Evolutionary conservation across 192 early-diverging fungal species (phyloP).

Genomic region (Allomyces javanicus): DNA sequence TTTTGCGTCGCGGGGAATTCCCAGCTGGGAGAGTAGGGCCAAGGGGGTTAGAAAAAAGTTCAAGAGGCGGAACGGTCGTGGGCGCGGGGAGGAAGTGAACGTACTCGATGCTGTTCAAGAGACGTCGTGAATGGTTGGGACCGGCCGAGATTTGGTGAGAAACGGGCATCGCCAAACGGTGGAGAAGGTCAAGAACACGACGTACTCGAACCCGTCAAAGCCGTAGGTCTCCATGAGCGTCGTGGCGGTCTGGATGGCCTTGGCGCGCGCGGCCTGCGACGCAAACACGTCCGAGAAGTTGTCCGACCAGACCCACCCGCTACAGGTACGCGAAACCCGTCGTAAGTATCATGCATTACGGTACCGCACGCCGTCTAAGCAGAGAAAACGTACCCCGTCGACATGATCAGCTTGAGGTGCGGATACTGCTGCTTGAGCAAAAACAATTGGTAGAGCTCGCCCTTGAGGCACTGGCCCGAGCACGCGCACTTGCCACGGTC

Average conservation of each 20-base stretch:
- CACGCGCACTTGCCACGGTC: neutral
- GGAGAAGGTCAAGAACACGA: neutral
- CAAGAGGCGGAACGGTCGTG: too few species aligned
- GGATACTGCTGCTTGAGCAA: conserved; percentile 5
- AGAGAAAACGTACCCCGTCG: neutral
- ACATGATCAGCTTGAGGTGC: conserved; percentile 1
- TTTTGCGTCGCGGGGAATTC: conserved; percentile 1
- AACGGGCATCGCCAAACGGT: too few species aligned
- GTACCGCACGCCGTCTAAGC: too few species aligned
- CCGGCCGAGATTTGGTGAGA: too few species aligned
- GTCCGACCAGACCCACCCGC: conserved; percentile 3
- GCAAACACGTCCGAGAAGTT: conserved; percentile 1
- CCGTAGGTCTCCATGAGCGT: neutral
- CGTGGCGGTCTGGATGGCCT: neutral
- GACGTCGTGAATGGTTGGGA: too few species aligned
- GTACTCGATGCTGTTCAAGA: too few species aligned
- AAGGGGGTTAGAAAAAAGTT: too few species aligned
- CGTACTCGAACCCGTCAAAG: neutral
- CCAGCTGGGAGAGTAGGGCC: neutral
- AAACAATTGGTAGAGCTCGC: conserved; percentile 1
- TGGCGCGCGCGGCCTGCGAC: neutral
- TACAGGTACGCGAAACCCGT: neutral
- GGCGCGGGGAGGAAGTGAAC: too few species aligned
- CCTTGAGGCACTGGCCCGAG: neutral
- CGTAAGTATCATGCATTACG: too few species aligned